These are phyloP conservation scores for Phytophthora gonapodyides DNA, from an alignment of 352 stramenopile species.

Conservation along the genomic window DNA sequence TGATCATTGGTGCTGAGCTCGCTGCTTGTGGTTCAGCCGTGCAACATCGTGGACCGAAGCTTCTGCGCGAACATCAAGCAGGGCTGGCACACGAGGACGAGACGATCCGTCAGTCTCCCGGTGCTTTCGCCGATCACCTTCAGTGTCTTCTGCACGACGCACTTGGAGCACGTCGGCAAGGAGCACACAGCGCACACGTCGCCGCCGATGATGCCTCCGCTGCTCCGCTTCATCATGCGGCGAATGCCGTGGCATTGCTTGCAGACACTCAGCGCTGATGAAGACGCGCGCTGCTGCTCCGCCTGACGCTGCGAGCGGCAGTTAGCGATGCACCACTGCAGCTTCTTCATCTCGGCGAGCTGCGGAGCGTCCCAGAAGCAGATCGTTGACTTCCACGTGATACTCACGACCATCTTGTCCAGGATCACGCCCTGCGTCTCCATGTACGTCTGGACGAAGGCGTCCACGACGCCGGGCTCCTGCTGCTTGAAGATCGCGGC, in stretches of 20 bases:
- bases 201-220: too few species aligned
- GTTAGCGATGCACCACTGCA: constrained; percentile 32
- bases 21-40: constrained; percentile 8
- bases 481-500: constrained; percentile 30
- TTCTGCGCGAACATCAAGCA: constrained; percentile 25
- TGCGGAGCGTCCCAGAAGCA: constrained; percentile 12
- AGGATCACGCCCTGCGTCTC: constrained; percentile 19
- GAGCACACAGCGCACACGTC: constrained; percentile 16
- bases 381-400: constrained; percentile 15
- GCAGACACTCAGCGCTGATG: constrained; percentile 12
- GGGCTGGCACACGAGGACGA: constrained; percentile 19
- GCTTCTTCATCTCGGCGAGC: constrained; percentile 33
- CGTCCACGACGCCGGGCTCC: constrained; percentile 24
- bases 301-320: constrained; percentile 13
- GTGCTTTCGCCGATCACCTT: constrained; percentile 18
- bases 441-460: constrained; percentile 25
- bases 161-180: constrained; percentile 25
- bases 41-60: constrained; percentile 13
- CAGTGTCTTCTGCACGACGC: constrained; percentile 11
- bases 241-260: constrained; percentile 15
- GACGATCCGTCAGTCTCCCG: constrained; percentile 10
- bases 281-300: constrained; percentile 22
- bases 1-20: constrained; percentile 3
- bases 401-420: constrained; percentile 17
- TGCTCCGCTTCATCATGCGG: constrained; percentile 8